Percentiles rank a stretch among this genome's conserved stretches.
These are phyloP conservation scores for Rhododendron simsii DNA, from an alignment of 148 eudicot species.

Conservation along the genomic window DNA sequence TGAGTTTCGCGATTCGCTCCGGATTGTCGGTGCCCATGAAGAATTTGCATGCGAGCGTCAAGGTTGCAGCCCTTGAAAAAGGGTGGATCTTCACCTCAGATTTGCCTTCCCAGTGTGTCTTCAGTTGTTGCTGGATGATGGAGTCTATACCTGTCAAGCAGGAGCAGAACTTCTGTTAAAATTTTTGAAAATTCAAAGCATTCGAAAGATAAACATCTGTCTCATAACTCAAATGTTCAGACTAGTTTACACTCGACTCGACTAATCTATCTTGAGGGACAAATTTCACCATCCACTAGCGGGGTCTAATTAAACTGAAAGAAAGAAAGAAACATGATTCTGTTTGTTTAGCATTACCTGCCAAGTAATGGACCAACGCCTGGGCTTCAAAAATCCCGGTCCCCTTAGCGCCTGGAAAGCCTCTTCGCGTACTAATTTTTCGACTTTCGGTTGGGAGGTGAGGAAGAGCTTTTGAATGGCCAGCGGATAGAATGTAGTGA, in stretches of 20 bases:
- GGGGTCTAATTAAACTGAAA: no score
- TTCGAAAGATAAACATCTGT: no score
- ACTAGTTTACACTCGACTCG: no score
- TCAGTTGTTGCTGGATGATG: neutral
- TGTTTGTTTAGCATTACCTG: neutral
- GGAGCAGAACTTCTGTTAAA: no score
- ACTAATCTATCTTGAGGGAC: no score
- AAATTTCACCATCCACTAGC: no score
- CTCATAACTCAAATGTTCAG: no score
- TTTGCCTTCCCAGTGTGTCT: neutral
- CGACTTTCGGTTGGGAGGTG: neutral
- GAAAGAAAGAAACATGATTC: neutral
- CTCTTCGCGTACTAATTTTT: neutral
- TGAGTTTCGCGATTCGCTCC: neutral
- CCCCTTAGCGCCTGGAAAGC: neutral
- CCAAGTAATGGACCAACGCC: neutral
- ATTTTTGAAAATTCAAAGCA: no score
- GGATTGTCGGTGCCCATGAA: conserved; percentile 14
- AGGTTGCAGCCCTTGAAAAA: conserved; percentile 2
- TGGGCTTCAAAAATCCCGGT: neutral
- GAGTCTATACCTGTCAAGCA: neutral
- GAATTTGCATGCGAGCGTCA: conserved; percentile 3
- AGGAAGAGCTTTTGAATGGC: neutral
- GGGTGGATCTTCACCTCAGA: neutral
- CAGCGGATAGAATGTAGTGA: neutral